Evolutionary conservation across 192 early-diverging fungal genomes (phyloP).

Genomic region (Umbelopsis isabellina): DNA sequence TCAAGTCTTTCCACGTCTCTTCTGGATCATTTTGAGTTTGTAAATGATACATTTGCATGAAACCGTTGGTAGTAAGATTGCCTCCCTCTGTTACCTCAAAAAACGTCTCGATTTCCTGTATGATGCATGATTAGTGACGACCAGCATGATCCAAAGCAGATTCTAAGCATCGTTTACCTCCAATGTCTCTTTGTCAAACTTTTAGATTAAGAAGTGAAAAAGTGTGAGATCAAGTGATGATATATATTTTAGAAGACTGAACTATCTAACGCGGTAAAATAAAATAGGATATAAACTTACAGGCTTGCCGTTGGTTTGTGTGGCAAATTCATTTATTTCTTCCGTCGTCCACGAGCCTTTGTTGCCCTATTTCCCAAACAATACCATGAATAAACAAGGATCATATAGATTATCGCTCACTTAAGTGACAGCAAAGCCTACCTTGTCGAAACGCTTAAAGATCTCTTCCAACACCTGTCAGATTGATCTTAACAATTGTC

Average conservation of each 20-base stretch:
- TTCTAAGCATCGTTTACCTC: neutral
- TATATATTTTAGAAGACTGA: no score
- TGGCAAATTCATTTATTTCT: conserved; percentile 53
- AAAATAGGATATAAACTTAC: conserved; percentile 28
- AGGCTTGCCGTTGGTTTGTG: conserved; percentile 52
- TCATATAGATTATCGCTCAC: neutral
- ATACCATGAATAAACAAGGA: neutral
- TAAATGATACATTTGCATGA: conserved; percentile 81
- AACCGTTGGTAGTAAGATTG: conserved; percentile 68
- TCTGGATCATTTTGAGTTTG: conserved; percentile 67
- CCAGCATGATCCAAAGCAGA: no score
- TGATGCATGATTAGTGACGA: neutral
- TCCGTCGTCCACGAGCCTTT: conserved; percentile 47
- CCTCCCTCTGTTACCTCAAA: conserved; percentile 70
- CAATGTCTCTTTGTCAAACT: conserved; percentile 21
- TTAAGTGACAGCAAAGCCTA: neutral
- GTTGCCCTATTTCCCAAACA: conserved; percentile 30
- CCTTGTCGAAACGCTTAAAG: conserved; percentile 43
- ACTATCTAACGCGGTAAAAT: no score
- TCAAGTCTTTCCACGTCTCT: conserved; percentile 78
- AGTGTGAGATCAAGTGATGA: neutral
- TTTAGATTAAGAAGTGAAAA: neutral
- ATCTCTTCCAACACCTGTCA: conserved; percentile 41
- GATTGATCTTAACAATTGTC: neutral
- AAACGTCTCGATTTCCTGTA: conserved; percentile 67